phyloP scores from a whole-genome alignment of 2,329 filamentous ascomycete species.

The Diaporthe sp. region DNA sequence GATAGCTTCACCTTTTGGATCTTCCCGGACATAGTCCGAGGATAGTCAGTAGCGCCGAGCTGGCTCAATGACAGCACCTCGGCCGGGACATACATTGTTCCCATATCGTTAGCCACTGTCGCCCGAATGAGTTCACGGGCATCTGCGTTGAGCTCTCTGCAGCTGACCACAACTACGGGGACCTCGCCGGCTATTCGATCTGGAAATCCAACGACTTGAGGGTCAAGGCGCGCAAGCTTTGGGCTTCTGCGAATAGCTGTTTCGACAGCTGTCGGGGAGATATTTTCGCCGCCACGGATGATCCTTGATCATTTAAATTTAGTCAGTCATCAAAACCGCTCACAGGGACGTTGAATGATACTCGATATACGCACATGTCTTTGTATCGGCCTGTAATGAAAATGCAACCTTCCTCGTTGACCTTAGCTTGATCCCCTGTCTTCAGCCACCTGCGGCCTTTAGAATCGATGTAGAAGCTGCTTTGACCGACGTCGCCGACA shows the following conservation, averaged over 20 bases:
- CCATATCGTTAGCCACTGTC: neutral
- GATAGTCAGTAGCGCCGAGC: neutral
- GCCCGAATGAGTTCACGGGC: neutral
- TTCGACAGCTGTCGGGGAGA: neutral
- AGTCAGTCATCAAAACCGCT: too few relatives aligned
- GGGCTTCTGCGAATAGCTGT: neutral
- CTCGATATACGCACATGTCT: neutral
- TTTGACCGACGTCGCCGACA: neutral
- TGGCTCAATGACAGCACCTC: neutral
- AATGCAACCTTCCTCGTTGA: neutral
- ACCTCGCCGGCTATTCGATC: neutral
- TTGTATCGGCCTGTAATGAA: slow-evolving; percentile 12
- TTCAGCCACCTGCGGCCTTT: slow-evolving; percentile 13
- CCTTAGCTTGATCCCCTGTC: neutral
- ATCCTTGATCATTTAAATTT: neutral
- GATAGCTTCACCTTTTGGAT: slow-evolving; percentile 12
- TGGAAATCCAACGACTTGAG: neutral
- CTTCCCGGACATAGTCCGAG: neutral
- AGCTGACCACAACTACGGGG: neutral
- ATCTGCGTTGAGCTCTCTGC: neutral
- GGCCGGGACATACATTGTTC: neutral
- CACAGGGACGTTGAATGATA: too few relatives aligned
- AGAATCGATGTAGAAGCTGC: neutral
- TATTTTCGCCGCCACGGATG: neutral
- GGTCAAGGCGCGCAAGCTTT: neutral